These are phyloP conservation scores for Cyclotella baltica DNA, from an alignment of 108 stramenopile species.

Conservation along the genomic window DNA sequence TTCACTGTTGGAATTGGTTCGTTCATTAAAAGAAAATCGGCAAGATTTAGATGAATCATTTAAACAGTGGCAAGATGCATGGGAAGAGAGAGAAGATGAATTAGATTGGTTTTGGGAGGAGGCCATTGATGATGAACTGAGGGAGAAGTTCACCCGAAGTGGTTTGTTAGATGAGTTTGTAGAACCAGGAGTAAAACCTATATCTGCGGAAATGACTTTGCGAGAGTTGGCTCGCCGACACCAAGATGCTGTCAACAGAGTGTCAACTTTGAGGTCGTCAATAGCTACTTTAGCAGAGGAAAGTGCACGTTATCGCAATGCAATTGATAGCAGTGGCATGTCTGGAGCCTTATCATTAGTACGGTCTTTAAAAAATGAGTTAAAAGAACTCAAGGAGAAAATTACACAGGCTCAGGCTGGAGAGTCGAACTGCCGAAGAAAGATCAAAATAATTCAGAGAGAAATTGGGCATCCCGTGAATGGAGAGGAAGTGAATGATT, in stretches of 20 bases:
- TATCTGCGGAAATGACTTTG: neutral
- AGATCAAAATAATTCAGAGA: constrained; percentile 64
- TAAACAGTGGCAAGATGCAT: constrained; percentile 43
- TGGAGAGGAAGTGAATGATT: constrained; percentile 25
- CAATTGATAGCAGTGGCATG: constrained; percentile 76
- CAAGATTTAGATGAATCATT: constrained; percentile 50
- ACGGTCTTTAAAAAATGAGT: constrained; percentile 64
- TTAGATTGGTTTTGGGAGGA: constrained; percentile 60
- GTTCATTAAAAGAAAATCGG: constrained; percentile 61
- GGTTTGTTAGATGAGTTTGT: constrained; percentile 30
- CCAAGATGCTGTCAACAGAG: constrained; percentile 40
- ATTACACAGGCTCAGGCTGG: constrained; percentile 55
- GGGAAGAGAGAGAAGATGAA: constrained; percentile 70
- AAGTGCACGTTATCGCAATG: constrained; percentile 56
- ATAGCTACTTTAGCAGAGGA: constrained; percentile 84
- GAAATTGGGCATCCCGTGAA: constrained; percentile 8
- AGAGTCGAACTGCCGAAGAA: constrained; percentile 63
- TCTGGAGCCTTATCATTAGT: constrained; percentile 68
- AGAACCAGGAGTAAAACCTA: neutral
- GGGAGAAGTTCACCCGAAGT: constrained; percentile 22
- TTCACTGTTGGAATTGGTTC: constrained; percentile 77
- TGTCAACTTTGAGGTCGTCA: constrained; percentile 64
- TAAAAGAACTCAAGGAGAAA: constrained; percentile 71
- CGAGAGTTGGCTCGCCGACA: constrained; percentile 27
- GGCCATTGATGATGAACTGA: constrained; percentile 39